These are phyloP conservation scores for Cupressus sempervirens DNA, from an alignment of 75 land plant species.

Conservation along the genomic window DNA sequence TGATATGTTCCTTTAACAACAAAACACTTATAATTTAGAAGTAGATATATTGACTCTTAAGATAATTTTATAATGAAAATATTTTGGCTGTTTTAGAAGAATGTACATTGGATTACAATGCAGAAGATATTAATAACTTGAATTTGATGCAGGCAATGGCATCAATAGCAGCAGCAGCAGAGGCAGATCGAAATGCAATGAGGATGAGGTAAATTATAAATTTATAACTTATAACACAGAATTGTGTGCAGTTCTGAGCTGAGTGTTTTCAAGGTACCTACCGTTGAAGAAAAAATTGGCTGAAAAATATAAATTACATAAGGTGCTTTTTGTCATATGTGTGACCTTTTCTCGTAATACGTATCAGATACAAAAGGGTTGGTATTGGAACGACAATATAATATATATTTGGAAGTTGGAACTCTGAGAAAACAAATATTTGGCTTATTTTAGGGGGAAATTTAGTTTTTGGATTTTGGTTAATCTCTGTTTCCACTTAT, in stretches of 20 bases:
- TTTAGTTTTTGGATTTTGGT: neutral
- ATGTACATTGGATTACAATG: neutral
- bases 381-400: too few relatives aligned
- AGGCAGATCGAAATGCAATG: constrained; percentile 77
- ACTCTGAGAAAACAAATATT: too few relatives aligned
- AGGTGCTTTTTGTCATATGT: neutral
- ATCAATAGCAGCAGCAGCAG: constrained; percentile 68
- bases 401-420: neutral
- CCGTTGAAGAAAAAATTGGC: neutral
- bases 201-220: constrained; percentile 52
- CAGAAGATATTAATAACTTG: constrained; percentile 4
- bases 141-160: constrained; percentile 73
- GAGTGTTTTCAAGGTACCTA: neutral
- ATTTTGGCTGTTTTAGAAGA: neutral
- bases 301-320: neutral
- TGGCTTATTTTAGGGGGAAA: neutral
- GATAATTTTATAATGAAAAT: neutral
- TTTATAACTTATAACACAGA: neutral
- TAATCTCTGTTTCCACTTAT: neutral
- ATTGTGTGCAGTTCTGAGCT: neutral
- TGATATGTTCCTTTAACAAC: neutral
- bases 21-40: neutral
- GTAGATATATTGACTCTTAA: neutral
- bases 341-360: neutral
- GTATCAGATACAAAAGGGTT: neutral